These are phyloP conservation scores for Onygenales sp. DNA, from an alignment of 2,329 filamentous ascomycete genomes.

Conservation along the genomic window DNA sequence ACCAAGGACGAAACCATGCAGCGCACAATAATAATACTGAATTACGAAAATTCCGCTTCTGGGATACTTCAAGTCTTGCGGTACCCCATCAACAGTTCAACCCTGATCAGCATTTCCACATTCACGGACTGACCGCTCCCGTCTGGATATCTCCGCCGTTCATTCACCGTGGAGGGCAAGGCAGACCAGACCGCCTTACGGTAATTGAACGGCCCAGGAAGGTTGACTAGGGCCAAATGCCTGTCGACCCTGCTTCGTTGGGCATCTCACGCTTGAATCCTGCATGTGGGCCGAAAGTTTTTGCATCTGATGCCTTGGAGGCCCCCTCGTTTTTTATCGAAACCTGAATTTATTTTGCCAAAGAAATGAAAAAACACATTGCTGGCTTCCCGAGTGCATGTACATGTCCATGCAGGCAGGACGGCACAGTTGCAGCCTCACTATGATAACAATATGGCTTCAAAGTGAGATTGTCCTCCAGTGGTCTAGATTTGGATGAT, in stretches of 20 bases:
- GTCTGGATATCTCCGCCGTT: background rate
- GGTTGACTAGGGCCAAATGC: background rate
- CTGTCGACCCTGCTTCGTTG: background rate
- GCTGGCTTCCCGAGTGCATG: background rate
- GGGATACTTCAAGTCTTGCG: background rate
- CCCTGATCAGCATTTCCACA: background rate
- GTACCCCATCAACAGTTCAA: background rate
- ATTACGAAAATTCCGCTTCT: background rate
- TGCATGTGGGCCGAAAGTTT: background rate
- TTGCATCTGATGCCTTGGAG: background rate
- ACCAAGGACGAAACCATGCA: constrained; percentile 1
- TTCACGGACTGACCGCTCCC: background rate
- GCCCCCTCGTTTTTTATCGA: background rate
- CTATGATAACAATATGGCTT: background rate
- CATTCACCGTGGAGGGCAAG: background rate
- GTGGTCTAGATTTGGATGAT: constrained; percentile 1
- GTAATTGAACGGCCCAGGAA: background rate
- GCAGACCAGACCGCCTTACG: background rate
- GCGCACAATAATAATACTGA: background rate
- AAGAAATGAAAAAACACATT: background rate
- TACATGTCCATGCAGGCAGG: background rate
- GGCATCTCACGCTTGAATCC: background rate
- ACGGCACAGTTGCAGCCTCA: background rate
- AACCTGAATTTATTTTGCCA: background rate
- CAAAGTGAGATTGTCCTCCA: background rate